A percentile compares a stretch with the other conserved stretches of the same genome.
phyloP scores from a whole-genome alignment of 2,329 filamentous ascomycete species.

The Spiromastix sp. region DNA sequence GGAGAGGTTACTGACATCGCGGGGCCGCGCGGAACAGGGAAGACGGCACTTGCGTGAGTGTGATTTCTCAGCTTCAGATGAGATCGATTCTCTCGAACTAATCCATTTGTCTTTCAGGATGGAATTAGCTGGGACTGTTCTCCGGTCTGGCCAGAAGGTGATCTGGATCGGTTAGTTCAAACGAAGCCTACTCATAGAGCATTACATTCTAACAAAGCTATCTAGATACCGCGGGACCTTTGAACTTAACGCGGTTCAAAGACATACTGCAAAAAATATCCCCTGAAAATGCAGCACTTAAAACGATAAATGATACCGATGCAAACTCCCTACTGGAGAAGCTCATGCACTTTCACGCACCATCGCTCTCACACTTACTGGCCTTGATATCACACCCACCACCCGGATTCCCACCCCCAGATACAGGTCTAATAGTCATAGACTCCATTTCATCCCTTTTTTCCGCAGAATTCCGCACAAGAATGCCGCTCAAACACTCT shows the following conservation, averaged over 20 bases:
- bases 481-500: constrained; percentile 31
- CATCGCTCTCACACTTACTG: constrained; percentile 55
- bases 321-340: constrained; percentile 5
- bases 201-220: constrained; percentile 1
- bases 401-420: constrained; percentile 48
- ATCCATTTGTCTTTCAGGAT: constrained; percentile 43
- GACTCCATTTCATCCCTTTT: constrained; percentile 70
- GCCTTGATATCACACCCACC: constrained; percentile 63
- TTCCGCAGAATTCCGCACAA: constrained; percentile 61
- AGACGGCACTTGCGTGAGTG: constrained; percentile 69
- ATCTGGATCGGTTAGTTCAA: constrained; percentile 68
- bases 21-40: constrained; percentile 77
- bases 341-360: constrained; percentile 48
- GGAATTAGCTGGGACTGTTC: constrained; percentile 55
- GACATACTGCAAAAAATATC: constrained; percentile 29
- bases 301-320: constrained; percentile 3
- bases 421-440: constrained; percentile 61
- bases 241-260: constrained; percentile 39
- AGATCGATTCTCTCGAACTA: neutral
- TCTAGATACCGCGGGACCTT: constrained; percentile 39
- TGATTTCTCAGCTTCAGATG: neutral
- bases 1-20: constrained; percentile 80
- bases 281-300: neutral
- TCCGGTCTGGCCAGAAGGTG: constrained; percentile 52
- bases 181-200: neutral